Percentiles rank a stretch among this genome's conserved stretches.
Evolutionary conservation across 768 basidiomycete genomes (phyloP).

Genomic region (Leccinum truebloodii): DNA sequence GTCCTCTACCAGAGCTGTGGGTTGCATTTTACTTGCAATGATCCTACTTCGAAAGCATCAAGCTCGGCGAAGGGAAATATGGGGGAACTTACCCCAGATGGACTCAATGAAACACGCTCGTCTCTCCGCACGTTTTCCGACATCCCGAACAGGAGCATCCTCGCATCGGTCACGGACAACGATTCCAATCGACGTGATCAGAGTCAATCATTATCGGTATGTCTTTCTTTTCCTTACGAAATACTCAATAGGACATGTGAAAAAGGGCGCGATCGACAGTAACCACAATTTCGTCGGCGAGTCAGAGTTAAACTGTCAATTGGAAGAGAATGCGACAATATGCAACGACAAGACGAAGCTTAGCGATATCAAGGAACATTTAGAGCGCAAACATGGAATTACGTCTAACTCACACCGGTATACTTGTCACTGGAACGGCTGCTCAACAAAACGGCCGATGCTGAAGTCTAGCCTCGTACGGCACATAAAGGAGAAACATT

Average conservation of each 20-base stretch:
- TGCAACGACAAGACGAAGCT: conserved; percentile 4
- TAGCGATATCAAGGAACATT: background rate
- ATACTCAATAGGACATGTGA: background rate
- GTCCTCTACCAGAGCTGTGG: background rate
- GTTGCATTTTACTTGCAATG: background rate
- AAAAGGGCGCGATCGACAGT: conserved; percentile 2
- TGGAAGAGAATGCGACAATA: background rate
- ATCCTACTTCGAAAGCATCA: background rate
- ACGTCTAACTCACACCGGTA: background rate
- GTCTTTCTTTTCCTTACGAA: background rate
- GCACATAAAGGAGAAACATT: no score
- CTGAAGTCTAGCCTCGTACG: conserved; percentile 2
- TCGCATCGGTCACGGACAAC: background rate
- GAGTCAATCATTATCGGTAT: background rate
- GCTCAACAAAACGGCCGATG: background rate
- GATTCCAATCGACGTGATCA: background rate
- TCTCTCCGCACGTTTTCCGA: background rate
- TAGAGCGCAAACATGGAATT: background rate
- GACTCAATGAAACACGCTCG: background rate
- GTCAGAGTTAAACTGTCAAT: conserved; percentile 3
- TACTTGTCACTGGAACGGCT: background rate
- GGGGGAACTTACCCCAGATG: background rate
- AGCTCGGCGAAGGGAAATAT: background rate
- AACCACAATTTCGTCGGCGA: background rate
- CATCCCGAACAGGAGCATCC: background rate